Percentiles rank a stretch among this genome's conserved stretches.
Evolutionary conservation across 2,329 filamentous ascomycete species (phyloP).

Genomic region (Colletotrichum liaoningense): DNA sequence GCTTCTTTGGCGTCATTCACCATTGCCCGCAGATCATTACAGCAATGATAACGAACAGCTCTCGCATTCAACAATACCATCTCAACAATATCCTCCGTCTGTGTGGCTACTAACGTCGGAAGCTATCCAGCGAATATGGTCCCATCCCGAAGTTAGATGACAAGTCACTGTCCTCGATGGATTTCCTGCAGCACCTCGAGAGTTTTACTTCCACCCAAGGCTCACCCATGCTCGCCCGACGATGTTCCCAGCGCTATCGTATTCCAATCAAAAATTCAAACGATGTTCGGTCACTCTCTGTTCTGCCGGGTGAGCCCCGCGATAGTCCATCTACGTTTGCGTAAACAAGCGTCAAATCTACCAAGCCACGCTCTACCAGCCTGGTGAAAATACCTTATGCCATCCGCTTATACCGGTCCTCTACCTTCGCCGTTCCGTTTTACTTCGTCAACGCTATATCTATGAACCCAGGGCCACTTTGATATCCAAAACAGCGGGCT

Average conservation of each 20-base stretch:
- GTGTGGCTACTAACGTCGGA: not conserved
- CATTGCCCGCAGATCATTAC: not conserved
- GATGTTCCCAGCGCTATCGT: not conserved
- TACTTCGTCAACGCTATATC: not conserved
- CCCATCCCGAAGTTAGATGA: not conserved
- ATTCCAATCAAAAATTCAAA: not conserved
- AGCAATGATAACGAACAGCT: not conserved
- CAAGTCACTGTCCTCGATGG: not conserved
- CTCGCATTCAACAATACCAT: not conserved
- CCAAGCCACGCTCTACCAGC: not conserved
- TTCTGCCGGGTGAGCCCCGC: not conserved
- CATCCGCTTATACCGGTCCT: not conserved
- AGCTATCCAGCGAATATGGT: not conserved
- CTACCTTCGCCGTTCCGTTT: no score
- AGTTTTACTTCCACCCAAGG: not conserved
- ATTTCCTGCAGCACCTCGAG: not conserved
- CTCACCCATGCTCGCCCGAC: constrained; percentile 4
- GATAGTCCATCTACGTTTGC: not conserved
- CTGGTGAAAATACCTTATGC: not conserved
- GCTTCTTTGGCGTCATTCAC: not conserved
- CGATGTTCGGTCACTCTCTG: constrained; percentile 13
- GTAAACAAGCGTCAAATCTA: not conserved
- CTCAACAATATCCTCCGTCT: no score
- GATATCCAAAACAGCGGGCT: constrained; percentile 65
- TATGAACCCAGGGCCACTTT: constrained; percentile 60